Conservation (phyloP, 805 yeast species). For the Candida bentonensis region DNA sequence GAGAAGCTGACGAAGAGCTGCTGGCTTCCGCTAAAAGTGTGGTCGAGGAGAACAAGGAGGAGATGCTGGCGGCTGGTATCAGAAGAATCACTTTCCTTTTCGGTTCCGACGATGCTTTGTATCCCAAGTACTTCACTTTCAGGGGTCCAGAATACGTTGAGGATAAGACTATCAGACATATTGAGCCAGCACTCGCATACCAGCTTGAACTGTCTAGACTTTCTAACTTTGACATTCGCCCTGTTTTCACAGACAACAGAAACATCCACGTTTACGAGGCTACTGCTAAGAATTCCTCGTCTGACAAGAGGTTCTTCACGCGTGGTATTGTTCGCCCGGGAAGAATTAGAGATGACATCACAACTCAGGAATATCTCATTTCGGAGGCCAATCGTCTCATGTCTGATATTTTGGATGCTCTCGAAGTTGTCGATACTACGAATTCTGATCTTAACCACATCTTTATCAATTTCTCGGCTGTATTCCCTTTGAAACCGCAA, state of each 20-base stretch:
- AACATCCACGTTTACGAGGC: conserved; percentile 97
- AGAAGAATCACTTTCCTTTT: conserved; percentile 90
- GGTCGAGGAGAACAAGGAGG: conserved; percentile 54
- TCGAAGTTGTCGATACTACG: conserved; percentile 86
- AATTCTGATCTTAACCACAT: conserved; percentile 95
- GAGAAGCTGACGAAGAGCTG: conserved; percentile 53
- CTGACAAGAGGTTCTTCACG: conserved; percentile 91
- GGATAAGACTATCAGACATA: conserved; percentile 90
- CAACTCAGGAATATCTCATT: conserved; percentile 84
- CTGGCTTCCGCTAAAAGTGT: conserved; percentile 49
- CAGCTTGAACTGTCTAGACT: conserved; percentile 90
- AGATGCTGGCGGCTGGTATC: conserved; percentile 53
- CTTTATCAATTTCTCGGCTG: conserved; percentile 92
- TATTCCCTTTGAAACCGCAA: conserved; percentile 83
- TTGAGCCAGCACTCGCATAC: conserved; percentile 96
- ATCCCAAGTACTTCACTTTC: conserved; percentile 93
- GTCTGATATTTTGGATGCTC: conserved; percentile 89
- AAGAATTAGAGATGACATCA: conserved; percentile 80
- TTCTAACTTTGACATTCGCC: conserved; percentile 89
- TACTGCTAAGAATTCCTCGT: conserved; percentile 79
- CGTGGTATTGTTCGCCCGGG: conserved; percentile 97
- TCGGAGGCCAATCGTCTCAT: conserved; percentile 94
- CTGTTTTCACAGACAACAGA: conserved; percentile 90
- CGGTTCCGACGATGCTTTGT: conserved; percentile 69
- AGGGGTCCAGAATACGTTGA: conserved; percentile 76